These are phyloP conservation scores for Xylogone sp. DNA, from an alignment of 2,329 filamentous ascomycete species.

Conservation along the genomic window DNA sequence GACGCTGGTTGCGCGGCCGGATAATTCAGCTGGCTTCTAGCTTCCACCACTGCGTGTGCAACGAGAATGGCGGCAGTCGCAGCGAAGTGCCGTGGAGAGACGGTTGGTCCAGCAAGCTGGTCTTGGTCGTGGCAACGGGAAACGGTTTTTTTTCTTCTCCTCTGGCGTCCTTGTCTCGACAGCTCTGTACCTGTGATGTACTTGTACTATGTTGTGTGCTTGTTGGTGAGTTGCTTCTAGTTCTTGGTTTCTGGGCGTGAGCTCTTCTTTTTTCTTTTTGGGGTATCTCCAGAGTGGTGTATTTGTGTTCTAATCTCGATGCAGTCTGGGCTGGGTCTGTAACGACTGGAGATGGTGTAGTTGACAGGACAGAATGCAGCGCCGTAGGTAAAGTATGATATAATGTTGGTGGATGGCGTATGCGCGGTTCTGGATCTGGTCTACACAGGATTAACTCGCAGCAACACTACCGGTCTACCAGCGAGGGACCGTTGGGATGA, in stretches of 20 bases:
- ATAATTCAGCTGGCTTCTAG: conserved; percentile 17
- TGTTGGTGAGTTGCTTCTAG: background rate
- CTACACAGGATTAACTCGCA: no score
- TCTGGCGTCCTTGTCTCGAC: background rate
- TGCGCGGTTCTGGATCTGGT: no score
- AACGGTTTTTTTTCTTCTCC: background rate
- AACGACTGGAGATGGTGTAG: no score
- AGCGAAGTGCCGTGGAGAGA: conserved; percentile 16
- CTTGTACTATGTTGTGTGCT: background rate
- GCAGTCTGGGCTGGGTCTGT: background rate
- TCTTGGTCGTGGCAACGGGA: background rate
- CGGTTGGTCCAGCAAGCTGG: background rate
- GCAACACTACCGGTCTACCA: background rate
- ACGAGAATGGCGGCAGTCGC: conserved; percentile 18
- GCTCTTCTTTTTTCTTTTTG: background rate
- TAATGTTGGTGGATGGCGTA: no score
- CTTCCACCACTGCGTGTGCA: background rate
- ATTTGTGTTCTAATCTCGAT: no score
- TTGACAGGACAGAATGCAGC: no score
- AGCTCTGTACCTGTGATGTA: background rate
- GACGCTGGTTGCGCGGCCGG: background rate
- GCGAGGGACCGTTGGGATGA: background rate
- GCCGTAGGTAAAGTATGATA: no score
- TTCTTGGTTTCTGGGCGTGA: background rate
- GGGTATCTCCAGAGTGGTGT: background rate